A percentile compares a stretch with the other conserved stretches of the same genome.
Evolutionary conservation across 192 early-diverging fungal species (phyloP).

Genomic region (Pilobolus umbonatus): DNA sequence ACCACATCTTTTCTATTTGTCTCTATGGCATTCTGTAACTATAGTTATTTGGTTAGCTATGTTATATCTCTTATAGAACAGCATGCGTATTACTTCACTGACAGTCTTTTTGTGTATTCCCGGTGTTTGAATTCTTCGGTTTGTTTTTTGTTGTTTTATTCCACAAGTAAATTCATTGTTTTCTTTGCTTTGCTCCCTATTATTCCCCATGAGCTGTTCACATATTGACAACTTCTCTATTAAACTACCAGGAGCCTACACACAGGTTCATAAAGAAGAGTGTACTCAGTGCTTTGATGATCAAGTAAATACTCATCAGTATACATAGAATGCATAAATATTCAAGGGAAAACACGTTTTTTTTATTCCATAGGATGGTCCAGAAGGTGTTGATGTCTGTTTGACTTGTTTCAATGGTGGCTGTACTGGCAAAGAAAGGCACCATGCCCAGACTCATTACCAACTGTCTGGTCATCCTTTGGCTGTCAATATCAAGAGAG

Average conservation of each 20-base stretch:
- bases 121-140: too few species aligned
- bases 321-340: background rate
- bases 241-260: slow-evolving; percentile 36
- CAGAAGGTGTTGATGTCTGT: slow-evolving; percentile 87
- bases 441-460: slow-evolving; percentile 76
- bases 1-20: slow-evolving; percentile 11
- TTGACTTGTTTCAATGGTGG: slow-evolving; percentile 93
- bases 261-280: slow-evolving; percentile 86
- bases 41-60: too few species aligned
- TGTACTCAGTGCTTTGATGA: slow-evolving; percentile 91
- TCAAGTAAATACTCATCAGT: slow-evolving; percentile 37
- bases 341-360: background rate
- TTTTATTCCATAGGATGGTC: slow-evolving; percentile 52
- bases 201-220: slow-evolving; percentile 43
- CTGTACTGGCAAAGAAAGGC: slow-evolving; percentile 56
- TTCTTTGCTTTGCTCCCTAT: slow-evolving; percentile 1
- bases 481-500: slow-evolving; percentile 78
- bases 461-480: slow-evolving; percentile 72
- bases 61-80: too few species aligned
- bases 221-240: slow-evolving; percentile 44
- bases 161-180: too few species aligned
- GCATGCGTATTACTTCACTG: too few species aligned
- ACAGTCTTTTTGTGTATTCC: too few species aligned
- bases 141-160: too few species aligned
- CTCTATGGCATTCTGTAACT: too few species aligned